Percentiles rank a stretch among this genome's conserved stretches.
Conservation (phyloP, 371 early-diverging fungal genomes). For the Modicella reniformis region DNA sequence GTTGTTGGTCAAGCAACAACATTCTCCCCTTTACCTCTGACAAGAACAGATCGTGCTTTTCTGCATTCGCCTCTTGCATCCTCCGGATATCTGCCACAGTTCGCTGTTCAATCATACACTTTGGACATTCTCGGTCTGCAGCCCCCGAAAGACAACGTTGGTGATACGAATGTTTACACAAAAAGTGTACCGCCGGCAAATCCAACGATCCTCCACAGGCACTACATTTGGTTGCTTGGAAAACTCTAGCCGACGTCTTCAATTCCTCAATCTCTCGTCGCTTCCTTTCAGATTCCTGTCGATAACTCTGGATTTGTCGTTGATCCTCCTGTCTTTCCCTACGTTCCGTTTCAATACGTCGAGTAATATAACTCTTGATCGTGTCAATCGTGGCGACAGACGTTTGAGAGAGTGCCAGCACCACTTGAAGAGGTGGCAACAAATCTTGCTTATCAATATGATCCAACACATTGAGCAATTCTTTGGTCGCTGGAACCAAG, state of each 20-base stretch:
- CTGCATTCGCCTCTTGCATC: constrained; percentile 79
- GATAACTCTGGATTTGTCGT: constrained; percentile 75
- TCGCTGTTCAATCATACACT: constrained; percentile 86
- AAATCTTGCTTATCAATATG: constrained; percentile 87
- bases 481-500: constrained; percentile 55
- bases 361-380: constrained; percentile 82
- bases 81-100: constrained; percentile 82
- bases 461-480: constrained; percentile 77
- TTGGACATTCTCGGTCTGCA: constrained; percentile 84
- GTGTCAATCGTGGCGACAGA: constrained; percentile 87
- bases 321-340: constrained; percentile 71
- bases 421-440: constrained; percentile 87
- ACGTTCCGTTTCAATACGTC: constrained; percentile 78
- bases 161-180: constrained; percentile 94
- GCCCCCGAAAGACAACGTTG: constrained; percentile 84
- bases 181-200: constrained; percentile 89
- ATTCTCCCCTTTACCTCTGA: constrained; percentile 64
- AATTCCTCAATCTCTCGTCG: constrained; percentile 84
- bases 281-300: constrained; percentile 81
- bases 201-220: constrained; percentile 85
- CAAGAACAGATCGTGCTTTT: constrained; percentile 82
- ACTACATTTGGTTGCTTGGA: constrained; percentile 90
- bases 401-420: constrained; percentile 85
- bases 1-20: neutral
- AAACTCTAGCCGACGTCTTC: constrained; percentile 77